phyloP scores from a whole-genome alignment of 371 early-diverging fungal species.

The Aphelidium insulamus region DNA sequence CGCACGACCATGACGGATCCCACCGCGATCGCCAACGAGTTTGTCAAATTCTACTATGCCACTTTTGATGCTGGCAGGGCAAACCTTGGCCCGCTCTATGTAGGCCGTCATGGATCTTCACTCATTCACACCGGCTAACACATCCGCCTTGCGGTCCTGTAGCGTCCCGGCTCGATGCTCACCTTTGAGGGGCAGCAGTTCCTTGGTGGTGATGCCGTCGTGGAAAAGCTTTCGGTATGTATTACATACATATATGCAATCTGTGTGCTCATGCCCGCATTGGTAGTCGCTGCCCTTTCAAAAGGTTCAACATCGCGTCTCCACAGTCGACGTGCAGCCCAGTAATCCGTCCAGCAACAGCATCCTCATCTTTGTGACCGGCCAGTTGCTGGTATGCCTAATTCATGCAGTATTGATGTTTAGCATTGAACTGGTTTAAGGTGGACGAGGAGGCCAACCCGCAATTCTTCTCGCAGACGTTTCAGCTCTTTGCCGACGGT shows the following conservation, averaged over 20 bases:
- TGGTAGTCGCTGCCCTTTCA: conserved; percentile 49
- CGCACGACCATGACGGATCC: conserved; percentile 18
- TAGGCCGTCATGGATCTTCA: conserved; percentile 16
- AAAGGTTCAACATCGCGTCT: conserved; percentile 35
- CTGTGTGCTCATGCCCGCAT: neutral
- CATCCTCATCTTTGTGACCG: conserved; percentile 60
- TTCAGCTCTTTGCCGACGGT: conserved; percentile 44
- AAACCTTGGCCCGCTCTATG: conserved; percentile 48
- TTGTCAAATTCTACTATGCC: conserved; percentile 60
- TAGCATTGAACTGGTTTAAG: conserved; percentile 10
- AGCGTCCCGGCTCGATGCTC: conserved; percentile 60
- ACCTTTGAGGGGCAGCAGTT: conserved; percentile 55
- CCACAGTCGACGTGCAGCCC: conserved; percentile 61
- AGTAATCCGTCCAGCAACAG: conserved; percentile 19
- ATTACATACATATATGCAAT: neutral
- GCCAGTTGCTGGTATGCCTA: conserved; percentile 44
- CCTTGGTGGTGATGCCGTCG: conserved; percentile 28
- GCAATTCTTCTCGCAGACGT: conserved; percentile 56
- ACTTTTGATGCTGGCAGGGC: conserved; percentile 48
- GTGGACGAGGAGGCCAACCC: conserved; percentile 55
- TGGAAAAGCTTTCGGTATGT: conserved; percentile 58
- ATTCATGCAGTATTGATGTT: neutral
- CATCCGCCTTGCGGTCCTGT: conserved; percentile 1
- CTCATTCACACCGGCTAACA: neutral
- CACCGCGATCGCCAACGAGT: conserved; percentile 34